phyloP scores from a whole-genome alignment of 805 yeast species.

The Zygoascus tannicola region DNA sequence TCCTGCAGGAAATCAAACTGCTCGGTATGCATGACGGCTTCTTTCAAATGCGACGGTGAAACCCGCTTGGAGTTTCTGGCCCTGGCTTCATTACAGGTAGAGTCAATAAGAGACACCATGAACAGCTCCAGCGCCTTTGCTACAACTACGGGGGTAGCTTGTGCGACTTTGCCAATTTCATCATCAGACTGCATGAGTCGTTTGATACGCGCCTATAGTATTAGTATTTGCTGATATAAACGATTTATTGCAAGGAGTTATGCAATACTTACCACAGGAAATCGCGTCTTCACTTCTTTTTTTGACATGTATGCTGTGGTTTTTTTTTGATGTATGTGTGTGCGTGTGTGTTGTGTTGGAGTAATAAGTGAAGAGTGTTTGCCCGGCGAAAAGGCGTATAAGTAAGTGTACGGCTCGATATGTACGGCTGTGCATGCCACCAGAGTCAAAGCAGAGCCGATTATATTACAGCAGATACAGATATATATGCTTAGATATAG shows the following conservation, averaged over 20 bases:
- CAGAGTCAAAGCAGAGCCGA: too few species aligned
- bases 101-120: constrained; percentile 80
- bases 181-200: constrained; percentile 97
- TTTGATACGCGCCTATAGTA: constrained; percentile 76
- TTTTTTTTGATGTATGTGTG: too few species aligned
- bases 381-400: too few species aligned
- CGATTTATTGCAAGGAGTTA: not conserved
- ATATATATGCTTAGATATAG: too few species aligned
- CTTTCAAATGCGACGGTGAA: constrained; percentile 69
- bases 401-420: too few species aligned
- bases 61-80: constrained; percentile 69
- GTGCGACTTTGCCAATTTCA: constrained; percentile 97
- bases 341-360: too few species aligned
- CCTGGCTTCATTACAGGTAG: constrained; percentile 69
- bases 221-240: not conserved
- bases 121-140: constrained; percentile 92
- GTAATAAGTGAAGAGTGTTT: too few species aligned
- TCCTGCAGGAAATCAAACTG: constrained; percentile 90
- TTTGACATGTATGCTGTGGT: too few species aligned
- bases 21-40: constrained; percentile 77
- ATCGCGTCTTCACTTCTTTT: constrained; percentile 33
- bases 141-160: constrained; percentile 96
- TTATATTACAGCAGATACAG: too few species aligned
- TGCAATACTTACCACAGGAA: constrained; percentile 30
- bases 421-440: too few species aligned